Conservation (phyloP, 176 grass and related monocot genomes). For the Hordeum marinum region DNA sequence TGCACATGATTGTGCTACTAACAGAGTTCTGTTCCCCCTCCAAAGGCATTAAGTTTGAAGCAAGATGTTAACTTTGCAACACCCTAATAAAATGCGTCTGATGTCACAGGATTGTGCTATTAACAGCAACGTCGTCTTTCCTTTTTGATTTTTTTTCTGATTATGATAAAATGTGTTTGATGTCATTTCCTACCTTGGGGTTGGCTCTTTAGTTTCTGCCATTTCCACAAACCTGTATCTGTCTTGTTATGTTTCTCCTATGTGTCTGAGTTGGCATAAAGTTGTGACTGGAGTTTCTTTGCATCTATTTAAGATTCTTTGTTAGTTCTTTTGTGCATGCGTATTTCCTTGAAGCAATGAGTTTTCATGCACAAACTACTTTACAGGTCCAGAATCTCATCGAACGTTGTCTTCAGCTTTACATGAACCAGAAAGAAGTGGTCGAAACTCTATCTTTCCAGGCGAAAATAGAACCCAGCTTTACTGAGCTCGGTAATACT, state of each 20-base stretch:
- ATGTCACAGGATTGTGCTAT: background rate
- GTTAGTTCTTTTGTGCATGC: constrained; percentile 4
- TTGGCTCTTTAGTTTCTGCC: background rate
- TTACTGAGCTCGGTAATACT: constrained; percentile 96
- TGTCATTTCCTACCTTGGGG: background rate
- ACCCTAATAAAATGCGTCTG: background rate
- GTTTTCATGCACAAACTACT: constrained; percentile 17
- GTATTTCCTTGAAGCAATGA: constrained; percentile 7
- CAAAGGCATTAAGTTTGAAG: background rate
- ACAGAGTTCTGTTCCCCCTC: background rate
- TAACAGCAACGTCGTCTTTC: background rate
- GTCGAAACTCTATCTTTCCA: constrained; percentile 65
- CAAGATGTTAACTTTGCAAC: background rate
- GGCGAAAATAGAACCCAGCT: constrained; percentile 97
- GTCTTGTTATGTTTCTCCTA: background rate
- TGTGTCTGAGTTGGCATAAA: background rate
- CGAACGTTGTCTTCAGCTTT: constrained; percentile 93
- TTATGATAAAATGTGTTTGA: background rate
- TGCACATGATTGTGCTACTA: background rate
- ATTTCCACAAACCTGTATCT: background rate
- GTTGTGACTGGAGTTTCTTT: background rate
- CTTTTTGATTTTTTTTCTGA: background rate
- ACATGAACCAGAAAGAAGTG: constrained; percentile 99
- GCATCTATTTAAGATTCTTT: background rate
- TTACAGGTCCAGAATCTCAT: constrained; percentile 99